phyloP scores from a whole-genome alignment of 116 monocot genomes.

The Phalaenopsis hybrid region DNA sequence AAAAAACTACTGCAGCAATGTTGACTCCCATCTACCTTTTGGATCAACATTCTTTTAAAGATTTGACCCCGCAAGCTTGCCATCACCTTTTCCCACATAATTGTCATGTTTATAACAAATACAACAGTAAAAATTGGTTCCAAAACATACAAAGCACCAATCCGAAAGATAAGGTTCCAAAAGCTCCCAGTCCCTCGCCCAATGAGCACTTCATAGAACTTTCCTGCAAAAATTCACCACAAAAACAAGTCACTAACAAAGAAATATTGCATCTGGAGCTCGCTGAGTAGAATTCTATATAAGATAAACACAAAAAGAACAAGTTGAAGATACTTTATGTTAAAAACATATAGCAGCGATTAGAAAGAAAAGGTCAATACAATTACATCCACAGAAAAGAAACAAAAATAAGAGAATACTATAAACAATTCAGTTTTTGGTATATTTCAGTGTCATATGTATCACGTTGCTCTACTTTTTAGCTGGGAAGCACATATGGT shows the following conservation, averaged over 20 bases:
- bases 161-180: conserved; percentile 59
- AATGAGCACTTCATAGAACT: conserved; percentile 78
- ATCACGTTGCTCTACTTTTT: not conserved
- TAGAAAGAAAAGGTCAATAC: not conserved
- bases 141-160: conserved; percentile 64
- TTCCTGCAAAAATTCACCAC: conserved; percentile 41
- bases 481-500: not conserved
- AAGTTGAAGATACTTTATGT: not conserved
- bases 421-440: not conserved
- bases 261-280: not conserved
- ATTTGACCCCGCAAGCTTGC: conserved; percentile 66
- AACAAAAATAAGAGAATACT: no score
- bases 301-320: not conserved
- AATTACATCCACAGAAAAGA: not conserved
- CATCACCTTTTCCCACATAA: conserved; percentile 91
- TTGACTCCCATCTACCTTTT: conserved; percentile 46
- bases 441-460: not conserved
- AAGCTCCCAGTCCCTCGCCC: conserved; percentile 70
- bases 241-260: not conserved
- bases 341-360: not conserved
- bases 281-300: not conserved
- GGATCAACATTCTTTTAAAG: conserved; percentile 72
- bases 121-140: conserved; percentile 84
- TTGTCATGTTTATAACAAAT: conserved; percentile 84
- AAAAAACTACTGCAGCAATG: not conserved